Evolutionary conservation across 169 alveolate genomes (phyloP), one percentile per base, ranked within the genome.

Genomic region (Cryptosporidium felis): DNA sequence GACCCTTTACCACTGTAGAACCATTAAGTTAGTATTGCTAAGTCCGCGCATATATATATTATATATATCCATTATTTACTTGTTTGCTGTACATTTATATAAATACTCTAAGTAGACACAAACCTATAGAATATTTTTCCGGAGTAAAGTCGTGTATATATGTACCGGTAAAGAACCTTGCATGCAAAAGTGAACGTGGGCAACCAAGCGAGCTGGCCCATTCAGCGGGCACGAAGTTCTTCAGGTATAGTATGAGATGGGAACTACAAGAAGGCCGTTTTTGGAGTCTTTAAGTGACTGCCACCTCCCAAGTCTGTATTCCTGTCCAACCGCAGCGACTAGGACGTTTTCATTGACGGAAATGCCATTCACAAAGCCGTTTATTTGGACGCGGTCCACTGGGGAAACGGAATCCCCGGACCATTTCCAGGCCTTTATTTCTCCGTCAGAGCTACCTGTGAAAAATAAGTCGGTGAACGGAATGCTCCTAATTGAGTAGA

Each of bases 311-410:
- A 74, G 67, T 53, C 85, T 74, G 26, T 74, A 67, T 58, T 74
- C 85, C 41, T 74, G 85, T 18, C 85, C 85, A 56, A 74, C 56
- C 36, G 85, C 85, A 51, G 85, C 66, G 28, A 74, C 85, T 21
- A 74, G 9, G 14, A 74, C 44, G 32, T 74, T 49, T 16, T 74
- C 85, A 26, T 65, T 21, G 41, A 74, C 58, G 26, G 49, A 32
- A 21, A 74, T 74, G 23, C 18, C 67, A 74, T 74, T 74, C 12
- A 74, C 85, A 74, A 74, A 74, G 9, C 85, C 85, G 30, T 34
- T 16, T 36, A 56, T 21, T 51, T 21, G 18, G 2, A 74, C 41
- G 1, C 40, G 34, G 26, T 49, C 42, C 3, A 74, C 30, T 8
- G 14, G 56, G 40, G 60, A 32, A 1, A 74, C 30, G 21, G 51